Evolutionary conservation across 2,329 filamentous ascomycete genomes (phyloP).

Genomic region (Botrytis deweyae): DNA sequence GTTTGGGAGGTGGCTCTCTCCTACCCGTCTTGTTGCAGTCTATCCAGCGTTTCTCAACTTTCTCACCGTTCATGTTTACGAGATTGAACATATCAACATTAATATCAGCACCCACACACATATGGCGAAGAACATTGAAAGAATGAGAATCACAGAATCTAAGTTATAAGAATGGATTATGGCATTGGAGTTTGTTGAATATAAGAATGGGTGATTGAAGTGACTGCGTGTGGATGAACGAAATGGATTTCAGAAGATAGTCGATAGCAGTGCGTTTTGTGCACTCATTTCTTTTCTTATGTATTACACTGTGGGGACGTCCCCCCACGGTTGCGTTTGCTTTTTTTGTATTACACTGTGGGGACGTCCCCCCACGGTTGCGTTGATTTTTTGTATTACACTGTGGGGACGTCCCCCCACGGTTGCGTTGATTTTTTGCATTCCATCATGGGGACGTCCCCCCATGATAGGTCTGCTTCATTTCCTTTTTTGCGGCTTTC

Average conservation of each 20-base stretch:
- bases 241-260: background rate
- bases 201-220: background rate
- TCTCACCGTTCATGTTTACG: background rate
- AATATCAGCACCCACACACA: background rate
- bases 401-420: background rate
- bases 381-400: background rate
- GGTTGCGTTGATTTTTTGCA: background rate
- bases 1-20: background rate
- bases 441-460: slow-evolving; percentile 7
- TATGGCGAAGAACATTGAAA: background rate
- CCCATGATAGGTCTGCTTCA: background rate
- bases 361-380: slow-evolving; percentile 4
- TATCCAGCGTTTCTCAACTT: background rate
- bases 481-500: background rate
- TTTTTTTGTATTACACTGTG: background rate
- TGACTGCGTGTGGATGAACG: background rate
- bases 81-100: slow-evolving; percentile 2
- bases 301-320: background rate
- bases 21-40: background rate
- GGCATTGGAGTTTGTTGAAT: background rate
- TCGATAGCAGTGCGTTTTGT: background rate
- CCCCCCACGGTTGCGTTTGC: background rate
- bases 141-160: background rate
- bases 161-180: background rate
- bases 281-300: background rate